phyloP scores from a whole-genome alignment of 163 green algal genomes.

The Chlamydomonas reinhardtii region DNA sequence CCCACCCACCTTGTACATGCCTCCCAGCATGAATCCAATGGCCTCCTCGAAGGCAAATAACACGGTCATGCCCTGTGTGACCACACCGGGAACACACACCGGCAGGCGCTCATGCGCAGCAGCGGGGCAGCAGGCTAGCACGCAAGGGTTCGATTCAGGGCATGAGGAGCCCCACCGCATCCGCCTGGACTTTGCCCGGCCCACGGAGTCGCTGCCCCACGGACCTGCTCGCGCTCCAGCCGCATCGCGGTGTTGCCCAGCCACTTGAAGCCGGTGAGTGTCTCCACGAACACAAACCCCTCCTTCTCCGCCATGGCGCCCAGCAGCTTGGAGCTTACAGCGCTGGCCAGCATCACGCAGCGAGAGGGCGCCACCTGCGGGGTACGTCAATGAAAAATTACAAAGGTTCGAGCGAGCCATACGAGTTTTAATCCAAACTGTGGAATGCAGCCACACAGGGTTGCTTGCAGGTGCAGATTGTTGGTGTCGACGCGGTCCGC shows the following conservation, averaged over 20 bases:
- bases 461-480: neutral
- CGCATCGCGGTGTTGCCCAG: conserved; percentile 70
- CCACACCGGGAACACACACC: neutral
- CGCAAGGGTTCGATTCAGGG: no score
- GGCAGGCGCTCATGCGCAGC: no score
- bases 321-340: conserved; percentile 75
- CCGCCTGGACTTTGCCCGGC: no score
- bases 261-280: conserved; percentile 83
- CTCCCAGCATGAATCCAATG: conserved; percentile 78
- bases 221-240: conserved; percentile 67
- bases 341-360: conserved; percentile 75
- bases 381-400: no score
- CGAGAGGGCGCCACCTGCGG: conserved; percentile 48
- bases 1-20: conserved; percentile 52
- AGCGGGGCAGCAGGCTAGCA: no score
- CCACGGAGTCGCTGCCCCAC: no score
- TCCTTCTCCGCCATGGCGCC: conserved; percentile 69
- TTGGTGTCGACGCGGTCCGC: no score
- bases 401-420: no score
- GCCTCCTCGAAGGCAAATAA: conserved; percentile 82
- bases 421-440: no score
- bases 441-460: no score
- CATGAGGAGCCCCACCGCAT: no score
- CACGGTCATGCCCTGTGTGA: conserved; percentile 25
- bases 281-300: conserved; percentile 70